These are phyloP conservation scores for Sugiyamaella lignohabitans DNA, from an alignment of 805 yeast species.

Conservation along the genomic window DNA sequence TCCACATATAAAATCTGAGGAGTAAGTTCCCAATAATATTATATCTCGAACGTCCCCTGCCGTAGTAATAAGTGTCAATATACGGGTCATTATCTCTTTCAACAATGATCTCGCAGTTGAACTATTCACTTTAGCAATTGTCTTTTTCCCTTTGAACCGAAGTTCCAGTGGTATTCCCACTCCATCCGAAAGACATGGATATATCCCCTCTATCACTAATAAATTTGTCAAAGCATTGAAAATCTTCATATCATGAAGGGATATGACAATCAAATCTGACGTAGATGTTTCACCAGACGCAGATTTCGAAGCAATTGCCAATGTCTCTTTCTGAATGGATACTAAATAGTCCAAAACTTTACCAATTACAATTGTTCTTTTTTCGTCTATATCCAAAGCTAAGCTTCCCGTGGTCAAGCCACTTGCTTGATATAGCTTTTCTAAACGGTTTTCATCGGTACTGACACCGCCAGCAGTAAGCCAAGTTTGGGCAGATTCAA, in stretches of 20 bases:
- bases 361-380: background rate
- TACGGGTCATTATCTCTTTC: conserved; percentile 11
- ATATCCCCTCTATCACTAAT: conserved; percentile 65
- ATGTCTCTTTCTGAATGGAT: background rate
- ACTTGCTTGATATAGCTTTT: background rate
- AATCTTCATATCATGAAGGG: conserved; percentile 77
- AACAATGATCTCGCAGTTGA: conserved; percentile 3
- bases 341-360: background rate
- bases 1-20: conserved; percentile 26
- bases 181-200: conserved; percentile 50
- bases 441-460: background rate
- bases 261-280: conserved; percentile 41
- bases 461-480: background rate
- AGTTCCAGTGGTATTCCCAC: conserved; percentile 61
- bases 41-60: conserved; percentile 28
- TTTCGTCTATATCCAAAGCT: background rate
- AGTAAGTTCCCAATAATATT: conserved; percentile 26
- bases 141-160: conserved; percentile 47
- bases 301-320: background rate
- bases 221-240: conserved; percentile 59
- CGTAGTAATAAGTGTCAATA: conserved; percentile 17
- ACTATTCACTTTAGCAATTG: background rate
- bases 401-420: background rate
- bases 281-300: background rate
- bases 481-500: background rate